phyloP scores from a whole-genome alignment of 192 early-diverging fungal species.

The Oehlia diaphana region DNA sequence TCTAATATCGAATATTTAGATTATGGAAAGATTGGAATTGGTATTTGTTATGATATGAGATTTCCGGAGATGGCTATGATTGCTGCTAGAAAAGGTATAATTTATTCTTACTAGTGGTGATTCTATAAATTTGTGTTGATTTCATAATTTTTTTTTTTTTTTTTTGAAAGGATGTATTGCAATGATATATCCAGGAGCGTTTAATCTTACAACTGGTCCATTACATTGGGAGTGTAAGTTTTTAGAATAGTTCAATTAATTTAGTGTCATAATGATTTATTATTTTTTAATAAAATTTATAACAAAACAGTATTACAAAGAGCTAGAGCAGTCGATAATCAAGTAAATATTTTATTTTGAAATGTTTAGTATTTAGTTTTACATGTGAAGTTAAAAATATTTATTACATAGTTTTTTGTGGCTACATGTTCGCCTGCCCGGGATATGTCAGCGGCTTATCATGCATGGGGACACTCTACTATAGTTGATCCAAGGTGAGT shows the following conservation, averaged over 20 bases:
- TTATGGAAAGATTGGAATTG: conserved; percentile 87
- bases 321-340: conserved; percentile 87
- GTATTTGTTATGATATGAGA: conserved; percentile 95
- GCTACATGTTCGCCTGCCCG: conserved; percentile 97
- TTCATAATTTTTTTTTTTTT: background rate
- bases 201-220: conserved; percentile 95
- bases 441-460: conserved; percentile 70
- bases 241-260: background rate
- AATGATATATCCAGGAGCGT: conserved; percentile 97
- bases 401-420: conserved; percentile 64
- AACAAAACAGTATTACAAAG: conserved; percentile 36
- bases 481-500: conserved; percentile 76
- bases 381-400: background rate
- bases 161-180: conserved; percentile 63
- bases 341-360: conserved; percentile 31
- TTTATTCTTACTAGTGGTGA: background rate
- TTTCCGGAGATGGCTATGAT: conserved; percentile 97
- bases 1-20: conserved; percentile 30
- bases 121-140: background rate
- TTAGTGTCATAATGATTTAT: background rate
- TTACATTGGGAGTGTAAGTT: conserved; percentile 84
- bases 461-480: conserved; percentile 94
- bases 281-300: background rate
- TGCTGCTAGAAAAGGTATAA: conserved; percentile 71
- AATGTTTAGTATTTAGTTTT: too few relatives aligned